Evolutionary conservation across 2,329 filamentous ascomycete genomes (phyloP).

Genomic region (Graphilbum sp.): DNA sequence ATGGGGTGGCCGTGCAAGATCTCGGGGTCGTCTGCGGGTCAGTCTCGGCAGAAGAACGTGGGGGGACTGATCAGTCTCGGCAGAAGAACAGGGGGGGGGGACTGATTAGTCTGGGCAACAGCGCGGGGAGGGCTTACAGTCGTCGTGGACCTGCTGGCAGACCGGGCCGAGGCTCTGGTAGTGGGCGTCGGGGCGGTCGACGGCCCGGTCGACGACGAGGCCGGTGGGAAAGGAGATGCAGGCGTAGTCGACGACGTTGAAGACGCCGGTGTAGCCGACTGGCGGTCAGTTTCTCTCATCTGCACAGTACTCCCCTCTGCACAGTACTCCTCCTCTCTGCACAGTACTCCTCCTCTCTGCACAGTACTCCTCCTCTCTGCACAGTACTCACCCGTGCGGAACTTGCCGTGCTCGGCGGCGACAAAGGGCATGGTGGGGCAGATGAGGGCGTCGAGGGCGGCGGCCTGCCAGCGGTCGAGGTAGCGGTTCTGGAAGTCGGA

Average conservation of each 20-base stretch:
- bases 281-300: background rate
- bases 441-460: slow-evolving; percentile 43
- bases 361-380: too few species aligned
- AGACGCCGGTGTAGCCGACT: slow-evolving; percentile 35
- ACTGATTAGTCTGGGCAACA: background rate
- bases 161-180: slow-evolving; percentile 20
- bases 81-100: slow-evolving; percentile 2
- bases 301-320: too few species aligned
- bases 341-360: too few species aligned
- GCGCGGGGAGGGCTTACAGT: slow-evolving; percentile 21
- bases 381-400: slow-evolving; percentile 22
- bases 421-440: slow-evolving; percentile 35
- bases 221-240: slow-evolving; percentile 30
- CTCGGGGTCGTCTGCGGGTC: slow-evolving; percentile 5
- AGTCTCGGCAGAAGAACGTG: too few species aligned
- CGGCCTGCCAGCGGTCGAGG: slow-evolving; percentile 27
- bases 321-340: too few species aligned
- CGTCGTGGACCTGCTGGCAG: slow-evolving; percentile 21
- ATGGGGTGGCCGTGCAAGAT: slow-evolving; percentile 9
- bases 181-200: slow-evolving; percentile 17
- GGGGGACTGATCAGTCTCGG: background rate
- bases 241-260: slow-evolving; percentile 31
- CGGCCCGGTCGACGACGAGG: slow-evolving; percentile 20
- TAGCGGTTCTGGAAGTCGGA: slow-evolving; percentile 28
- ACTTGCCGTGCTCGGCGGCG: slow-evolving; percentile 24